A percentile compares a stretch with the other conserved stretches of the same genome.
Evolutionary conservation across 176 grass and related monocot species (phyloP).

Genomic region (Pontederia crassipes): DNA sequence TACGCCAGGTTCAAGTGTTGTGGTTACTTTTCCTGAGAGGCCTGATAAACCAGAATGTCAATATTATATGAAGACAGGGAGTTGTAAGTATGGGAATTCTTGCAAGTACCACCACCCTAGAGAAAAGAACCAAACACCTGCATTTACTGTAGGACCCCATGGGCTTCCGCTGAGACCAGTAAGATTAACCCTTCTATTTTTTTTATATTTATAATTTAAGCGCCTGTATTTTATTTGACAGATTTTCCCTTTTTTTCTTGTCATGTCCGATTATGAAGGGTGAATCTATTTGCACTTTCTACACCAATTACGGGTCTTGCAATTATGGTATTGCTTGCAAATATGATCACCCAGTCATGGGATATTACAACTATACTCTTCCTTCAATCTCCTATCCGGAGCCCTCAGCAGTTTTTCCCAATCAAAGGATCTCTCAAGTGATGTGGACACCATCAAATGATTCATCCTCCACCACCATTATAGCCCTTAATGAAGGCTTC

Average conservation of each 20-base stretch:
- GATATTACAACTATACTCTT: slow-evolving; percentile 7
- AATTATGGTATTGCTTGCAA: slow-evolving; percentile 15
- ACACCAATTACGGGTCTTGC: slow-evolving; percentile 4
- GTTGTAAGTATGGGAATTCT: slow-evolving; percentile 24
- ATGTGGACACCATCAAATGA: background rate
- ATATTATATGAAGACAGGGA: slow-evolving; percentile 21
- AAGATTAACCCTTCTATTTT: background rate
- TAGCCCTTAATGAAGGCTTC: background rate
- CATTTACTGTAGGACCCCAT: background rate
- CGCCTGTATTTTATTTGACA: background rate
- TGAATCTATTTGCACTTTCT: slow-evolving; percentile 14
- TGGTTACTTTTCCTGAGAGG: slow-evolving; percentile 11
- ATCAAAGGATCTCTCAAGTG: background rate
- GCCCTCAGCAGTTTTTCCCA: background rate
- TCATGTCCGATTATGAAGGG: background rate
- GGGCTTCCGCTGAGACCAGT: slow-evolving; percentile 20
- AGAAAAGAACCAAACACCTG: slow-evolving; percentile 15
- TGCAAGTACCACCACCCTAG: slow-evolving; percentile 28
- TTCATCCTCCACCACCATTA: background rate
- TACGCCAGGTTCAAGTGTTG: slow-evolving; percentile 1
- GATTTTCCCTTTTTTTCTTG: background rate
- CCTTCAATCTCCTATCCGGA: slow-evolving; percentile 8
- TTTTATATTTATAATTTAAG: background rate
- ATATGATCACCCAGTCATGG: slow-evolving; percentile 15
- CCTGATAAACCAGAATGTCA: slow-evolving; percentile 23